Percentiles rank a stretch among this genome's conserved stretches.
Conservation (phyloP, 805 yeast species). For the Kuraishia hungarica region DNA sequence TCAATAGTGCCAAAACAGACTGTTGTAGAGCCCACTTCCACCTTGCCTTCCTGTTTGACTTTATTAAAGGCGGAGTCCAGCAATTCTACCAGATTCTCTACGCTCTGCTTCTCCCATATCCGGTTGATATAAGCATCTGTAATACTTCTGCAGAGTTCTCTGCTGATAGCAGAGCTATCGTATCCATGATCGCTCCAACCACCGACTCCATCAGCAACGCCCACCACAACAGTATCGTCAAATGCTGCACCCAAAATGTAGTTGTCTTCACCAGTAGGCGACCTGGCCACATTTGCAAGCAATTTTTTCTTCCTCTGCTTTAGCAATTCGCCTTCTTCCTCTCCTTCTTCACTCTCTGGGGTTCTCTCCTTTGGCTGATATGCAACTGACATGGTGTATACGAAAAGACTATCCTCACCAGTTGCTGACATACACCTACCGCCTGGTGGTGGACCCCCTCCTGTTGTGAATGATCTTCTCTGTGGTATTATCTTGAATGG, state of each 20-base stretch:
- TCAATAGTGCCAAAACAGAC: slow-evolving; percentile 75
- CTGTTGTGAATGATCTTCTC: neutral
- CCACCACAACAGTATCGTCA: slow-evolving; percentile 45
- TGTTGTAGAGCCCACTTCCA: slow-evolving; percentile 89
- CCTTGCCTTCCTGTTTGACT: slow-evolving; percentile 45
- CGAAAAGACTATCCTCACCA: slow-evolving; percentile 19
- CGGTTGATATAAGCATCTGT: slow-evolving; percentile 18
- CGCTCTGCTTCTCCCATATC: slow-evolving; percentile 12
- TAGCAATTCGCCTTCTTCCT: slow-evolving; percentile 23
- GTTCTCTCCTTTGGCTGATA: slow-evolving; percentile 66
- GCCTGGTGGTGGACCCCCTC: neutral
- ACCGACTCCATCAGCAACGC: slow-evolving; percentile 95
- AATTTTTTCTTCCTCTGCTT: slow-evolving; percentile 13
- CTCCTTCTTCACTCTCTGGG: slow-evolving; percentile 32
- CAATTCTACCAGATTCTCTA: slow-evolving; percentile 32
- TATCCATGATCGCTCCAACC: slow-evolving; percentile 94
- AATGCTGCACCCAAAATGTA: slow-evolving; percentile 39
- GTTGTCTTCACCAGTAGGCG: slow-evolving; percentile 77
- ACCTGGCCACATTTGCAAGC: slow-evolving; percentile 20
- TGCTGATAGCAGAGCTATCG: slow-evolving; percentile 80
- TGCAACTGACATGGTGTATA: slow-evolving; percentile 57
- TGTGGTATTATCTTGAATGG: neutral
- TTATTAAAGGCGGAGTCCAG: slow-evolving; percentile 48
- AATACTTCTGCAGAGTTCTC: slow-evolving; percentile 63
- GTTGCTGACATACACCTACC: neutral